Base-by-base conservation (phyloP, 2,329 filamentous ascomycete genomes). In the Pseudogymnoascus sp. region DNA sequence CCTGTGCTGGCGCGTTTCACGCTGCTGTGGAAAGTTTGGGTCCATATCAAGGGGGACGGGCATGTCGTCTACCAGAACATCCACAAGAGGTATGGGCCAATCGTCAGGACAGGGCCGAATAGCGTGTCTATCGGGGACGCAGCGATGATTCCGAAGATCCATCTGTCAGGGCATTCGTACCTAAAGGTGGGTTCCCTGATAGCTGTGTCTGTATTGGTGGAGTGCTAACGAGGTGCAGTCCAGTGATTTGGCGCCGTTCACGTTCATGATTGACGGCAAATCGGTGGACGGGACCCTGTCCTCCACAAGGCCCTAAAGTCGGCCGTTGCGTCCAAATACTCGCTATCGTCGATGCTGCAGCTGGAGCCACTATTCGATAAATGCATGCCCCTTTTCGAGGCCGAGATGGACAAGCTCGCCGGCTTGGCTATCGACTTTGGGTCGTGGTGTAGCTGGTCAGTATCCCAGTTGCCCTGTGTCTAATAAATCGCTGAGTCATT, bases 341-440 rank as follows among this genome's bases (percentile, higher is more conserved):
- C 77, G 3, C 78, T 82, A 75, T 78, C 74, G 14, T 76, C 75
- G 6, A 66, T 82, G 7, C 70, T 80, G 2, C 72, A 74, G 46
- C 81, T 80, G 60, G 79, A 82, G 66, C 68, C 72, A 0, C 80
- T 78, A 59, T 78, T 81, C 0, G 76, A 82, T 65, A 70, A 78
- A 7, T 80, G 78, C 62, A 72, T 76, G 1, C 73, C 76, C 22
- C 64, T 81, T 0, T 75, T 81, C 24, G 59, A 68, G 1, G 65
- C 70, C 28, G 68, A 72, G 4, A 68, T 81, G 16, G 62, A 61
- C 2, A 75, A 78, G 16, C 8, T 16, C 40, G 16, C 40, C 8
- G 16, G 40, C 40, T 4, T 6, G 19, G 40, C 40, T 41, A 41
- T 41, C 8, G 40, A 41, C 40, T 41, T 41, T 41, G 40, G 41